Base-by-base conservation (phyloP, 140 eudicot species). In the Flaveria floridana region DNA sequence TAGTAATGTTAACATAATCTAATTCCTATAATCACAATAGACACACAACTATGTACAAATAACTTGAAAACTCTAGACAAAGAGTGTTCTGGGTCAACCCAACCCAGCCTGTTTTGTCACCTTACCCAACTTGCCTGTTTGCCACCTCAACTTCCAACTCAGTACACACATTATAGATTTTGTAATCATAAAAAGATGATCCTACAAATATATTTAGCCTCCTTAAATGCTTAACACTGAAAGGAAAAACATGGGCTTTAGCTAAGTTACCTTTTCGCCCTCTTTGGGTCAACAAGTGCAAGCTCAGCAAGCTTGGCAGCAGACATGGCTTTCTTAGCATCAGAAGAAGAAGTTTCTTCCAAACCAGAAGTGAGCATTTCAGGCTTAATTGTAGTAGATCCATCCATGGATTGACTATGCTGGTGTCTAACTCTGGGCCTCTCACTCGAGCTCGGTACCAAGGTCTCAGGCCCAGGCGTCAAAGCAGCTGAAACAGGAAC, bases 391-490 rank as follows among this genome's bases (percentile, higher is more conserved):
- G 55, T 48, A 13, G 88, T 79, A 0, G 90, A 79, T 62, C 93
- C 93, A 74, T 89, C 96, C 96, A 89, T 87, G 16, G 96, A 89
- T 76, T 87, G 96, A 80, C 96, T 89, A 83, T 89, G 93, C 75
- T 87, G 96, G 79, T 87, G 96, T 71, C 96, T 85, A 62, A 78
- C 79, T 57, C 89, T 79, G 7, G 87, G 84, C 75, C 83, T 89
- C 72, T 84, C 91, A 59, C 70, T 72, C 4, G 83, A 12, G 20
- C 59, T 42, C 10, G 52, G 65, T 21, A 39, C 70, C 42, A 48
- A 65, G 44, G 79, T 47, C 63, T 74, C 86, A 68, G 69, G 18
- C n/a, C 79, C 47, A 2, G 77, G 63, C n/a, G 76, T 65, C 28
- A 70, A 83, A 72, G 72, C 20, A 64, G 75, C 77, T 15, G 78